These are phyloP conservation scores for Neoascochyta sp. DNA, from an alignment of 2,329 filamentous ascomycete genomes.

Conservation along the genomic window DNA sequence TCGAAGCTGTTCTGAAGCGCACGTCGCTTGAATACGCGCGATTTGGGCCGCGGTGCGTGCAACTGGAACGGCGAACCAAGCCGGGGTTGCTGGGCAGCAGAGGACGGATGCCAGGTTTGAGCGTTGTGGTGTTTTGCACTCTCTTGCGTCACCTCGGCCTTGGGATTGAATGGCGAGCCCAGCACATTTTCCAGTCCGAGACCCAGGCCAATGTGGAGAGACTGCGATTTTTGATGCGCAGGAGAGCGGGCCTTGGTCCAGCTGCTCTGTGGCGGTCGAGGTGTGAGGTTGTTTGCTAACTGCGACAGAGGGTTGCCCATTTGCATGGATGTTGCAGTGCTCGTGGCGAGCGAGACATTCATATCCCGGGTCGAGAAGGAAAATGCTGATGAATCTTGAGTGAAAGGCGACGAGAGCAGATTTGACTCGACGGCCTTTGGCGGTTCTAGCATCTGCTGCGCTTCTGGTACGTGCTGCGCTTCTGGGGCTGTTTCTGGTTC, in stretches of 20 bases:
- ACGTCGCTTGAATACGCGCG: slow-evolving; percentile 56
- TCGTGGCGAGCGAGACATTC: slow-evolving; percentile 50
- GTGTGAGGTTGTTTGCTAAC: slow-evolving; percentile 38
- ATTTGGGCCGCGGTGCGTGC: slow-evolving; percentile 50
- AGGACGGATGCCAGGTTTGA: slow-evolving; percentile 34
- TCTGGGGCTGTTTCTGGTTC: slow-evolving; percentile 17
- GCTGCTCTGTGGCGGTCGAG: slow-evolving; percentile 35
- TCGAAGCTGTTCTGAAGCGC: slow-evolving; percentile 54
- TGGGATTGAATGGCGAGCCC: slow-evolving; percentile 44
- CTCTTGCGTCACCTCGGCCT: slow-evolving; percentile 19
- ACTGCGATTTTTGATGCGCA: slow-evolving; percentile 51
- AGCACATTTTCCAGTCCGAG: slow-evolving; percentile 41
- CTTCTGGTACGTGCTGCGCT: slow-evolving; percentile 3
- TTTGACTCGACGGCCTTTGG: too few species aligned
- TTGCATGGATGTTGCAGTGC: slow-evolving; percentile 52
- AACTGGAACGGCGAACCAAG: slow-evolving; percentile 55
- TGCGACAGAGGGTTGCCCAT: slow-evolving; percentile 47
- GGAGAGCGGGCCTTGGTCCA: slow-evolving; percentile 47
- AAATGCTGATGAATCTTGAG: slow-evolving; percentile 13
- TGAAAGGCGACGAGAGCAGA: slow-evolving; percentile 39
- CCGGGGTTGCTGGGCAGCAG: slow-evolving; percentile 18
- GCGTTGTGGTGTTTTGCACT: slow-evolving; percentile 21
- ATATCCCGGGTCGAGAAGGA: slow-evolving; percentile 49
- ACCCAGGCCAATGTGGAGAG: slow-evolving; percentile 47
- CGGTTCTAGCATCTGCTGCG: slow-evolving; percentile 43